These are phyloP conservation scores for Camellia granthamiana DNA, from an alignment of 148 eudicot species.

Conservation along the genomic window DNA sequence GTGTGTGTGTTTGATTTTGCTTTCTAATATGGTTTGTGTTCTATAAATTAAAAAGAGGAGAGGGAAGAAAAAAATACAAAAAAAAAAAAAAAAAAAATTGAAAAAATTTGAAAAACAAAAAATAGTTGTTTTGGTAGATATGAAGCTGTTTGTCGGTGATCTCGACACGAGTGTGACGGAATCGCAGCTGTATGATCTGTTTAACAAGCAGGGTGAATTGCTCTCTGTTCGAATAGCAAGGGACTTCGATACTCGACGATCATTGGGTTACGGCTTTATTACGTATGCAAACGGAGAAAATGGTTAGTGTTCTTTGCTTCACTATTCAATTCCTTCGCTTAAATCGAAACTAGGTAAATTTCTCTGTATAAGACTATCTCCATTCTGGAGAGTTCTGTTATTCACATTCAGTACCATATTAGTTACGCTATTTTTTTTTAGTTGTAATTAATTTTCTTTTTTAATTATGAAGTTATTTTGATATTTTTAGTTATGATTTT, in stretches of 20 bases:
- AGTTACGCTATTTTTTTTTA: too few relatives aligned
- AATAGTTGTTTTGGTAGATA: conserved; percentile 21
- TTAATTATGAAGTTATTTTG: too few relatives aligned
- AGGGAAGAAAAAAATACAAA: conserved; percentile 42
- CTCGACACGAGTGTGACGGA: conserved; percentile 59
- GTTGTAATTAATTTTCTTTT: too few relatives aligned
- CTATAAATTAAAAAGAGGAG: conserved; percentile 45
- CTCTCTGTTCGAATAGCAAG: conserved; percentile 70
- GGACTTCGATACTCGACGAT: conserved; percentile 44
- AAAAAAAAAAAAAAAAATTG: not conserved
- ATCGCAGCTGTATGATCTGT: conserved; percentile 59
- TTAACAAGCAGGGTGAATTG: conserved; percentile 56
- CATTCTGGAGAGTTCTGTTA: too few relatives aligned
- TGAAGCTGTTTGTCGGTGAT: conserved; percentile 67
- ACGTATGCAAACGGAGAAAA: conserved; percentile 45
- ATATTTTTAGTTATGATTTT: too few relatives aligned
- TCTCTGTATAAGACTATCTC: too few relatives aligned
- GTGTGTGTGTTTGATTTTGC: not conserved
- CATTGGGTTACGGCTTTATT: conserved; percentile 82
- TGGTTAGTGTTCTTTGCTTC: conserved; percentile 31
- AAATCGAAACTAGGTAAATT: too few relatives aligned
- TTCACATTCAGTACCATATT: too few relatives aligned
- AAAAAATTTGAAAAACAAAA: conserved; percentile 14
- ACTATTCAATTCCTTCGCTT: not conserved
- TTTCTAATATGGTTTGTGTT: conserved; percentile 14